Base-by-base conservation (phyloP, 2,329 filamentous ascomycete species). In the Neoascochyta sp. region DNA sequence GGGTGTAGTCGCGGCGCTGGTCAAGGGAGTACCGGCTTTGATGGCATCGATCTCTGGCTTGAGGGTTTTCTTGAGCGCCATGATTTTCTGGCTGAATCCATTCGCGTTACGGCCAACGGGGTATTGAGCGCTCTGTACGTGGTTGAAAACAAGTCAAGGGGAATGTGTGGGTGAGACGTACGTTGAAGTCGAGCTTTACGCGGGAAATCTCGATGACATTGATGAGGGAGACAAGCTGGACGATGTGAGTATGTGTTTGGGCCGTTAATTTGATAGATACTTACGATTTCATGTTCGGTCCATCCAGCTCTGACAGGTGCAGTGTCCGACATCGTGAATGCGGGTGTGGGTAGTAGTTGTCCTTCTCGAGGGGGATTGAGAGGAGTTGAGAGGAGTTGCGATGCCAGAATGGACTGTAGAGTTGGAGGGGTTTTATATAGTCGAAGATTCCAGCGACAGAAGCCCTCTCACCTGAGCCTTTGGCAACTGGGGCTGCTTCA, bases 51-150 rank as follows among this genome's bases (percentile, higher is more conserved):
- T 29, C 2, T 30, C 35, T 3, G 10, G 13, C 27, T 22, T 27
- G 9, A 31, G 27, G 2, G 23, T 15, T 16, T 35, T 31, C 10
- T 42, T 46, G 3, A 55, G 33, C 2, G 28, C 33, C 2, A 24
- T 40, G 4, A 57, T 18, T 8, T 52, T 35, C 22, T 43, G 34
- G 6, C 21, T 14, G 29, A 47, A 54, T 5, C 48, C 52, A 8
- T 39, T 41, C 4, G 28, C 12, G 18, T 41, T 36, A 16, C 42
- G 42, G 6, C 42, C 41, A 6, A 18, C 18, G 1, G 52, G 54
- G 14, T 38, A 39, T 0, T 47, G 48, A 1, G 45, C 31, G 8
- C 41, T 45, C 51, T 56, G 22, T n/a, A n/a, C n/a, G n/a, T n/a
- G 12, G 9, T n/a, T 4, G 11, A 20, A 32, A 27, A 27, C 16